phyloP scores from a whole-genome alignment of 768 basidiomycete species.

The Mycena vitilis region DNA sequence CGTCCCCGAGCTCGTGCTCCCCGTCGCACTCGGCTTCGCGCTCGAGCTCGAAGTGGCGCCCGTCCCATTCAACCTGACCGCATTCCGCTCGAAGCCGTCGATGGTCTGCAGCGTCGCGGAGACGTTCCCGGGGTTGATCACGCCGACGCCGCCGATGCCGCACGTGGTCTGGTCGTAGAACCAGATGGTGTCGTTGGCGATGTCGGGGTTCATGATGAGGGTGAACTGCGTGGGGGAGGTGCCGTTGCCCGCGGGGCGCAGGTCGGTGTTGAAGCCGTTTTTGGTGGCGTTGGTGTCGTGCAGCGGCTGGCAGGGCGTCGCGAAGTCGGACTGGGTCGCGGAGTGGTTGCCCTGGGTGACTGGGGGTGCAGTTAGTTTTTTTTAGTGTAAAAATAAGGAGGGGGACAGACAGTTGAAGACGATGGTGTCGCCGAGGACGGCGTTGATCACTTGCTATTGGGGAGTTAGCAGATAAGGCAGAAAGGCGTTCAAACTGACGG shows the following conservation, averaged over 20 bases:
- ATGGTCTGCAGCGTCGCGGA: constrained; percentile 51
- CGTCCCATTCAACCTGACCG: constrained; percentile 67
- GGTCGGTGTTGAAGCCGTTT: constrained; percentile 70
- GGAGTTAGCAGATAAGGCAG: neutral
- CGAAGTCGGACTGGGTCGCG: constrained; percentile 68
- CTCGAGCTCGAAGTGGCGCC: constrained; percentile 22
- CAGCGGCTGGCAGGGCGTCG: constrained; percentile 62
- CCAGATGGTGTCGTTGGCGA: constrained; percentile 63
- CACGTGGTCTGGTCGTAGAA: constrained; percentile 70
- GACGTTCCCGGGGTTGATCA: constrained; percentile 64
- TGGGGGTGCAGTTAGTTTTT: too few relatives aligned
- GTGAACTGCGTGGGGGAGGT: constrained; percentile 57
- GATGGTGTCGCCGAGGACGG: constrained; percentile 60
- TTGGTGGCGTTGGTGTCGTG: constrained; percentile 59
- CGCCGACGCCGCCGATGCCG: constrained; percentile 69
- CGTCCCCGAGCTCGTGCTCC: neutral
- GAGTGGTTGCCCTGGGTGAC: constrained; percentile 65
- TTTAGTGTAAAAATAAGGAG: too few relatives aligned
- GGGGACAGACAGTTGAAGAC: constrained; percentile 57
- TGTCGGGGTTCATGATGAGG: constrained; percentile 56
- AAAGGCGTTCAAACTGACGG: constrained; percentile 11
- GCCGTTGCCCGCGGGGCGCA: constrained; percentile 61
- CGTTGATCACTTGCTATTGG: constrained; percentile 50
- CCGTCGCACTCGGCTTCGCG: constrained; percentile 1
- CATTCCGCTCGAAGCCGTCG: constrained; percentile 66